These are phyloP conservation scores for Backusella luteola DNA, from an alignment of 192 early-diverging fungal genomes.

Conservation along the genomic window DNA sequence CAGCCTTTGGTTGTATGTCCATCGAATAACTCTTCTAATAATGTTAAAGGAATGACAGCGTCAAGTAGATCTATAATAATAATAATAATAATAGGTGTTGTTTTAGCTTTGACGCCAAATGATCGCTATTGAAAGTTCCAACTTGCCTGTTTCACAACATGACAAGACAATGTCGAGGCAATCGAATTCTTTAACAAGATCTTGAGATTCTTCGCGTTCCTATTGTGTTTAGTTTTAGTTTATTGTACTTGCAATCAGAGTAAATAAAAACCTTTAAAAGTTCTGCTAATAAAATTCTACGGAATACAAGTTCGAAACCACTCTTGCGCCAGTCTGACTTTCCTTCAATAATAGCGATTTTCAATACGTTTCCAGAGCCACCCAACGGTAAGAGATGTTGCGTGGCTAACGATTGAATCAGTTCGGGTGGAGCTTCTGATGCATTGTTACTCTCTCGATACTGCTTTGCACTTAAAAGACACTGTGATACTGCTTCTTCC, in stretches of 20 bases:
- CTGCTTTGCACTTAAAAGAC: neutral
- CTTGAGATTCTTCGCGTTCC: neutral
- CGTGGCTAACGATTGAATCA: slow-evolving; percentile 1
- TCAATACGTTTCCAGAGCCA: slow-evolving; percentile 15
- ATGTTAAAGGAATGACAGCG: slow-evolving; percentile 45
- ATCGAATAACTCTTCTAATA: slow-evolving; percentile 73
- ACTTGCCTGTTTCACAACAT: slow-evolving; percentile 18
- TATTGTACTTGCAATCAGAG: neutral
- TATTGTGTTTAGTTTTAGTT: neutral
- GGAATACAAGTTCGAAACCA: slow-evolving; percentile 28
- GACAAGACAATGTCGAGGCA: slow-evolving; percentile 17
- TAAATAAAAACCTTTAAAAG: slow-evolving; percentile 1
- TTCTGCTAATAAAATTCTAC: slow-evolving; percentile 19
- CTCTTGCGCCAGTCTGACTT: slow-evolving; percentile 35
- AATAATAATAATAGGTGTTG: neutral
- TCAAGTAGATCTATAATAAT: slow-evolving; percentile 36
- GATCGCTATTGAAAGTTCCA: neutral
- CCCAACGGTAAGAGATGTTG: slow-evolving; percentile 24
- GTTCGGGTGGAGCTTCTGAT: neutral
- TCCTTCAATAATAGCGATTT: slow-evolving; percentile 13
- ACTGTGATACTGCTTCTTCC: neutral
- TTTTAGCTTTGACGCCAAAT: neutral
- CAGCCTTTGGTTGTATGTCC: slow-evolving; percentile 54
- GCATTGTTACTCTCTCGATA: neutral
- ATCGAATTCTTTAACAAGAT: neutral